These are phyloP conservation scores for Berkeleyomyces basicola DNA, from an alignment of 2,329 filamentous ascomycete species.

Conservation along the genomic window DNA sequence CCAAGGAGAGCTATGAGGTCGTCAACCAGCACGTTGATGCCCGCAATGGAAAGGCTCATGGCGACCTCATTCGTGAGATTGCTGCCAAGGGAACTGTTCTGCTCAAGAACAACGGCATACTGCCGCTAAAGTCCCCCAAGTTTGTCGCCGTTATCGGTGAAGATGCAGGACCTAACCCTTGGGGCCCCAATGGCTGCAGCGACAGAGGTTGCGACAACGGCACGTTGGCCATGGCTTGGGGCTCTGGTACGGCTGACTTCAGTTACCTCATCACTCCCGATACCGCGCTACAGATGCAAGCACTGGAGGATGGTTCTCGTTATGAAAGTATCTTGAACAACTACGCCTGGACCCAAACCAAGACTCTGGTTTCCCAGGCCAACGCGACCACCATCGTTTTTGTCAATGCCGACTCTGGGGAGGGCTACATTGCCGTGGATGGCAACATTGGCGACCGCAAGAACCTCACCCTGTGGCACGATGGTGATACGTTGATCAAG, in stretches of 20 bases:
- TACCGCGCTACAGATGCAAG: slow-evolving; percentile 47
- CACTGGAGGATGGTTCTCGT: slow-evolving; percentile 38
- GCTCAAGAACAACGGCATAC: slow-evolving; percentile 63
- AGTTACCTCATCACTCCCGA: slow-evolving; percentile 64
- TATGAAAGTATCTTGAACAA: slow-evolving; percentile 54
- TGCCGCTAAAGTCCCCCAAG: slow-evolving; percentile 66
- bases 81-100: slow-evolving; percentile 72
- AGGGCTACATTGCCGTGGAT: slow-evolving; percentile 71
- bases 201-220: slow-evolving; percentile 47
- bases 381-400: slow-evolving; percentile 67
- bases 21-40: slow-evolving; percentile 77
- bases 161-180: slow-evolving; percentile 59
- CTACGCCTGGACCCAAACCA: slow-evolving; percentile 43
- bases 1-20: slow-evolving; percentile 42
- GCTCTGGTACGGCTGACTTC: slow-evolving; percentile 56
- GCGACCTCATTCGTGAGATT: slow-evolving; percentile 53
- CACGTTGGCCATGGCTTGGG: slow-evolving; percentile 63
- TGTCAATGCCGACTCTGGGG: slow-evolving; percentile 72
- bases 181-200: slow-evolving; percentile 62
- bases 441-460: slow-evolving; percentile 78
- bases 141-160: slow-evolving; percentile 66
- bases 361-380: slow-evolving; percentile 42
- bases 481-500: slow-evolving; percentile 65
- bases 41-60: slow-evolving; percentile 52
- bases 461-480: slow-evolving; percentile 79